These are phyloP conservation scores for Aspergillus sp. DNA, from an alignment of 2,329 filamentous ascomycete species.

Conservation along the genomic window DNA sequence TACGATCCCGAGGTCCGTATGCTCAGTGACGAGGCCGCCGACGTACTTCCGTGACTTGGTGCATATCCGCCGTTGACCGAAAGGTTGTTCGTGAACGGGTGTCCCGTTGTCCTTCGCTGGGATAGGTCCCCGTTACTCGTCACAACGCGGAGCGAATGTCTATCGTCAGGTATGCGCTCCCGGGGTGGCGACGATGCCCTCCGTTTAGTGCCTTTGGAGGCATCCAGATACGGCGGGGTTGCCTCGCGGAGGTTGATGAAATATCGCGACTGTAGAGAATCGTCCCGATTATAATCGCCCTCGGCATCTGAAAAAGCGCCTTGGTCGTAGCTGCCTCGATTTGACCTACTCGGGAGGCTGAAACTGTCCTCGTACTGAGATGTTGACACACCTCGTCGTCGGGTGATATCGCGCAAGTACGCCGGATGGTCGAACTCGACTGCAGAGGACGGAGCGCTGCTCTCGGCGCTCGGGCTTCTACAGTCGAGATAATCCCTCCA, in stretches of 20 bases:
- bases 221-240: slow-evolving; percentile 27
- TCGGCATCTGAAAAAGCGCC: slow-evolving; percentile 44
- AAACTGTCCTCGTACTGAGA: slow-evolving; percentile 41
- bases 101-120: slow-evolving; percentile 44
- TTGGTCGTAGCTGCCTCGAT: slow-evolving; percentile 55
- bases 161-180: slow-evolving; percentile 36
- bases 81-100: slow-evolving; percentile 47
- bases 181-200: slow-evolving; percentile 55
- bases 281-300: slow-evolving; percentile 32
- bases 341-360: slow-evolving; percentile 43
- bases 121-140: slow-evolving; percentile 43
- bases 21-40: slow-evolving; percentile 55
- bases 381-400: slow-evolving; percentile 41
- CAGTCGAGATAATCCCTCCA: slow-evolving; percentile 36
- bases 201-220: slow-evolving; percentile 50
- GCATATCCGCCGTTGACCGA: slow-evolving; percentile 47
- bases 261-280: slow-evolving; percentile 21
- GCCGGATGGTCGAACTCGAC: slow-evolving; percentile 33
- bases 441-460: slow-evolving; percentile 28
- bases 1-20: slow-evolving; percentile 51
- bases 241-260: slow-evolving; percentile 32
- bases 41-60: slow-evolving; percentile 52
- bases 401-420: slow-evolving; percentile 24
- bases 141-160: slow-evolving; percentile 23
- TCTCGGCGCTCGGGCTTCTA: slow-evolving; percentile 37